Conservation (phyloP, 495 filamentous ascomycete species). For the Schizothecium vesticola region DNA sequence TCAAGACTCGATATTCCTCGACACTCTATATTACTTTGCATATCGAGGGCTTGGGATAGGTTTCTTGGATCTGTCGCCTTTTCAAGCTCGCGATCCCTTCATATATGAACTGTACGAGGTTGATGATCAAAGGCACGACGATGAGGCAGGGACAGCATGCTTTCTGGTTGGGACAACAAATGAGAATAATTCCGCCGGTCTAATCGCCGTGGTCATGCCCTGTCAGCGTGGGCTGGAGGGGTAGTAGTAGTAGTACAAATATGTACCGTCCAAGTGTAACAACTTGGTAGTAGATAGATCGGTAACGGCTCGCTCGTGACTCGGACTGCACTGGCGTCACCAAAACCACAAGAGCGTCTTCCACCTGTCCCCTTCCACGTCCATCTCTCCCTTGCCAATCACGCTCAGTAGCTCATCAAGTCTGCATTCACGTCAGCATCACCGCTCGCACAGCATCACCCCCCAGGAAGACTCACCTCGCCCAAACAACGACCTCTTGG, state of each 20-base stretch:
- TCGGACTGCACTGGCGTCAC: not conserved
- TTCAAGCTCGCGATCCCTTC: no score
- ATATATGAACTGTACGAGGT: no score
- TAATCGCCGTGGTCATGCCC: not conserved
- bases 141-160: not conserved
- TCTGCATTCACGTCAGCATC: slow-evolving; percentile 42
- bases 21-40: not conserved
- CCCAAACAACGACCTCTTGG: slow-evolving; percentile 89
- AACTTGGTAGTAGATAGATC: not conserved
- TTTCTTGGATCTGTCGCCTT: no score
- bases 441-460: not conserved
- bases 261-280: not conserved
- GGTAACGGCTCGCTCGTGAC: not conserved
- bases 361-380: not conserved
- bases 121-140: not conserved
- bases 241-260: not conserved
- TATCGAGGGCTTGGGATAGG: not conserved
- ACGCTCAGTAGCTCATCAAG: slow-evolving; percentile 58
- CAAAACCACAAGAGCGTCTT: not conserved
- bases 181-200: not conserved
- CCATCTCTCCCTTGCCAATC: not conserved
- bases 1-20: not conserved
- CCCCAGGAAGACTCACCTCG: slow-evolving; percentile 64
- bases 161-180: not conserved
- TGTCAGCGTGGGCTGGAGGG: not conserved